These are phyloP conservation scores for Quercus ilex DNA, from an alignment of 306 rosid genomes.

Conservation along the genomic window DNA sequence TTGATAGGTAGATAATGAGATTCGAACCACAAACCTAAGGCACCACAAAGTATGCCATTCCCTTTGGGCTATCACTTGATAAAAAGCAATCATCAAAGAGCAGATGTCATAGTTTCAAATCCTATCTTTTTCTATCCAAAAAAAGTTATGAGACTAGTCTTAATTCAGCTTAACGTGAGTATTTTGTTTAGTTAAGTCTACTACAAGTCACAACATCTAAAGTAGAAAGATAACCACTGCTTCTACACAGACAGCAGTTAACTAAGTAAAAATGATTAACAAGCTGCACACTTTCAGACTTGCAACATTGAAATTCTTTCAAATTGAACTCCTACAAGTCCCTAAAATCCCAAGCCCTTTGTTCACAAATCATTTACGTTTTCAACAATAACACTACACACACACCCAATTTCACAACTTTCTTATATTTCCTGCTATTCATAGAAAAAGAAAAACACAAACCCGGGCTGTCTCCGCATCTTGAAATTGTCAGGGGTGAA, in stretches of 20 bases:
- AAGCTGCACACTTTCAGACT: not conserved
- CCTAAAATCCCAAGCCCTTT: not conserved
- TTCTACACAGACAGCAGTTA: not conserved
- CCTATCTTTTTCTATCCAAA: too few species aligned
- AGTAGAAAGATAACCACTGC: not conserved
- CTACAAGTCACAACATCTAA: not conserved
- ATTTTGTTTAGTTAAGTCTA: not conserved
- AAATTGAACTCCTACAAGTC: not conserved
- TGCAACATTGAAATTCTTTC: not conserved
- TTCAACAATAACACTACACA: too few species aligned
- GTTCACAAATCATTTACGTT: not conserved
- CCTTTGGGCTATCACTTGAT: too few species aligned
- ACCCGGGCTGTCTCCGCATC: conserved; percentile 99
- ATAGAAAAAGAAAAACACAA: conserved; percentile 6
- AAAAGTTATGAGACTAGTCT: not conserved
- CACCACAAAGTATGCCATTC: too few species aligned
- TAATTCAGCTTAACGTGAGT: not conserved
- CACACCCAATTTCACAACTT: too few species aligned
- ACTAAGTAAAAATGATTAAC: not conserved
- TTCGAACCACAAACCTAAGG: too few species aligned
- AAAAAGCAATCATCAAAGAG: too few species aligned
- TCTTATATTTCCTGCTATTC: too few species aligned
- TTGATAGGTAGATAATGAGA: too few species aligned
- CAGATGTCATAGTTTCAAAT: too few species aligned
- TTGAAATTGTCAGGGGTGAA: conserved; percentile 79